Conservation (phyloP, 345 rosid genomes). For the Gossypium bickii region DNA sequence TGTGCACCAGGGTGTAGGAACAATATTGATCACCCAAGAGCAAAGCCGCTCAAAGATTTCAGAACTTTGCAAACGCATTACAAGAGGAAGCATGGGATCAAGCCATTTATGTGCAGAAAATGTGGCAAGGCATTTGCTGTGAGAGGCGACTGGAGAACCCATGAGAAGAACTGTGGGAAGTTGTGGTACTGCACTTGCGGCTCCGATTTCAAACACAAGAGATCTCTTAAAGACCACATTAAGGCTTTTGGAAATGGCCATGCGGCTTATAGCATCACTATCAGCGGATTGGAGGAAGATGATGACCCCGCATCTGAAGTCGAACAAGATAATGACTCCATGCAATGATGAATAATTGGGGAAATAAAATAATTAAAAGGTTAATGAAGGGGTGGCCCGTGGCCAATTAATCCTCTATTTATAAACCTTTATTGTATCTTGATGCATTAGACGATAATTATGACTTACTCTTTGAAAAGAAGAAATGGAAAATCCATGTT, state of each 20-base stretch:
- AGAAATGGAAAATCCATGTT: neutral
- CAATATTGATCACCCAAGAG: constrained; percentile 69
- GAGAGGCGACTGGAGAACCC: constrained; percentile 73
- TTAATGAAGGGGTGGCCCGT: neutral
- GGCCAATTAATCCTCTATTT: no score
- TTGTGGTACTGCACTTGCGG: constrained; percentile 97
- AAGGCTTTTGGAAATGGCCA: constrained; percentile 84
- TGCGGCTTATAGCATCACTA: constrained; percentile 49
- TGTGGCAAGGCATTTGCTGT: constrained; percentile 69
- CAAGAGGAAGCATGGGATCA: constrained; percentile 67
- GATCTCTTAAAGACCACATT: constrained; percentile 91
- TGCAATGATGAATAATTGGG: constrained; percentile 16
- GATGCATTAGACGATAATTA: neutral
- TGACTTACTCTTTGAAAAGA: neutral
- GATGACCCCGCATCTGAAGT: constrained; percentile 77
- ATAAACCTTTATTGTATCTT: neutral
- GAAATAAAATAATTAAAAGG: neutral
- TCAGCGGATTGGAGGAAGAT: constrained; percentile 52
- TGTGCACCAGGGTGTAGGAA: constrained; percentile 62
- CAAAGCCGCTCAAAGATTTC: constrained; percentile 66
- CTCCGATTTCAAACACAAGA: constrained; percentile 93
- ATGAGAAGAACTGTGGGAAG: constrained; percentile 78
- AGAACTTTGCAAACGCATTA: constrained; percentile 73
- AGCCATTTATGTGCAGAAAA: constrained; percentile 70
- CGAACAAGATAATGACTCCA: constrained; percentile 48